Evolutionary conservation across 1,284 basidiomycete genomes (phyloP).

Genomic region (Singerocomus inundabilis): DNA sequence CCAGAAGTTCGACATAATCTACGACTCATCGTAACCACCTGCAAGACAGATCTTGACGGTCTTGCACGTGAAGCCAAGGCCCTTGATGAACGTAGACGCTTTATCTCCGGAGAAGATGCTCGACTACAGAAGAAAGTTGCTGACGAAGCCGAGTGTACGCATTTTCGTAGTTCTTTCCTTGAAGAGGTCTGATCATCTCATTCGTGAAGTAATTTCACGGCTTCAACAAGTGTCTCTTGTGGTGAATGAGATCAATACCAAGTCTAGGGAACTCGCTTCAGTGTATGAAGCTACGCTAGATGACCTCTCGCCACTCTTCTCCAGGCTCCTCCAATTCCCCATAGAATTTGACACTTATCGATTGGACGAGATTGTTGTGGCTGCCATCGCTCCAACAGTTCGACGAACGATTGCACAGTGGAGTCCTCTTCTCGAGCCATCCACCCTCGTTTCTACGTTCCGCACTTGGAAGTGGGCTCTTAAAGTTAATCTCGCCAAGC

Average conservation of each 20-base stretch:
- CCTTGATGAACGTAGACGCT: conserved; percentile 77
- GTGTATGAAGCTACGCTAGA: conserved; percentile 69
- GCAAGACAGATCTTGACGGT: conserved; percentile 81
- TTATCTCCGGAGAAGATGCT: conserved; percentile 68
- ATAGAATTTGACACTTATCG: conserved; percentile 78
- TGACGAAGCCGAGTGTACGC: conserved; percentile 73
- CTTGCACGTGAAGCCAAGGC: conserved; percentile 87
- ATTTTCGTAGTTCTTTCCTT: neutral
- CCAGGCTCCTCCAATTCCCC: conserved; percentile 70
- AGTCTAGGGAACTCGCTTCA: conserved; percentile 61
- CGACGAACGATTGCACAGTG: conserved; percentile 66
- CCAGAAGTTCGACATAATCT: conserved; percentile 97
- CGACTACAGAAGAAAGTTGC: conserved; percentile 66
- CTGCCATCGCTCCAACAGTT: conserved; percentile 80
- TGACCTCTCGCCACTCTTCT: conserved; percentile 68
- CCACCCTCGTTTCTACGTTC: conserved; percentile 61
- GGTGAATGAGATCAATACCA: conserved; percentile 63
- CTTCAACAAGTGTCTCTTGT: conserved; percentile 75
- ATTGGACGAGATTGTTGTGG: conserved; percentile 91
- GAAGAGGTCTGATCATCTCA: conserved; percentile 16
- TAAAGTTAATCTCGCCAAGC: conserved; percentile 50
- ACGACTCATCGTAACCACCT: conserved; percentile 78
- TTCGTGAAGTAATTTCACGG: conserved; percentile 63
- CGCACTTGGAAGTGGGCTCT: conserved; percentile 68
- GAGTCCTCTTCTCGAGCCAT: conserved; percentile 72